Conservation (phyloP, 176 grass and related monocot genomes). For the Musa itinerans region DNA sequence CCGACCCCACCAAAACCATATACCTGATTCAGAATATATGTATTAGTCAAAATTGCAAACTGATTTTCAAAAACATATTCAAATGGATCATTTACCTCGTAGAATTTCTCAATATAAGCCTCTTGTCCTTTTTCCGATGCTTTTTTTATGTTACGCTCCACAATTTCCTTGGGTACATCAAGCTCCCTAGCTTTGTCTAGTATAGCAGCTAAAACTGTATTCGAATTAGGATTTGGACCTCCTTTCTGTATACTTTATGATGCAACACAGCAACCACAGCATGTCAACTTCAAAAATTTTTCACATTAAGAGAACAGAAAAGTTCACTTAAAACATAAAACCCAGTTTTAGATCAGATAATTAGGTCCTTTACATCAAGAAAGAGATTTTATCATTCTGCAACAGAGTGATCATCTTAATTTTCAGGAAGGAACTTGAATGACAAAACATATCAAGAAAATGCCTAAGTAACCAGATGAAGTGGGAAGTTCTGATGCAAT, state of each 20-base stretch:
- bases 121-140: conserved; percentile 96
- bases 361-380: no score
- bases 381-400: no score
- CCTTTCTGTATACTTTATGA: conserved; percentile 76
- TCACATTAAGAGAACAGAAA: background rate
- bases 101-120: conserved; percentile 87
- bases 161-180: conserved; percentile 77
- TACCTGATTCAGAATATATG: conserved; percentile 33
- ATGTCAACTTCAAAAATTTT: conserved; percentile 3
- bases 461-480: background rate
- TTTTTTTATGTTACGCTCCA: conserved; percentile 95
- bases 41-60: background rate
- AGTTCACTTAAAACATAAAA: background rate
- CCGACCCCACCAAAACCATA: conserved; percentile 97
- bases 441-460: background rate
- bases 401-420: background rate
- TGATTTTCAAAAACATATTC: background rate
- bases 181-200: conserved; percentile 84
- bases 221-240: conserved; percentile 66
- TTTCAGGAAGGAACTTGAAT: background rate
- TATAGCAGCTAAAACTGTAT: conserved; percentile 64
- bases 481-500: background rate
- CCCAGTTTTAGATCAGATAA: background rate
- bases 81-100: conserved; percentile 43
- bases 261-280: conserved; percentile 11